Percentiles rank a stretch among this genome's conserved stretches.
Evolutionary conservation across 768 basidiomycete genomes (phyloP).

Genomic region (Piloderma croceum): DNA sequence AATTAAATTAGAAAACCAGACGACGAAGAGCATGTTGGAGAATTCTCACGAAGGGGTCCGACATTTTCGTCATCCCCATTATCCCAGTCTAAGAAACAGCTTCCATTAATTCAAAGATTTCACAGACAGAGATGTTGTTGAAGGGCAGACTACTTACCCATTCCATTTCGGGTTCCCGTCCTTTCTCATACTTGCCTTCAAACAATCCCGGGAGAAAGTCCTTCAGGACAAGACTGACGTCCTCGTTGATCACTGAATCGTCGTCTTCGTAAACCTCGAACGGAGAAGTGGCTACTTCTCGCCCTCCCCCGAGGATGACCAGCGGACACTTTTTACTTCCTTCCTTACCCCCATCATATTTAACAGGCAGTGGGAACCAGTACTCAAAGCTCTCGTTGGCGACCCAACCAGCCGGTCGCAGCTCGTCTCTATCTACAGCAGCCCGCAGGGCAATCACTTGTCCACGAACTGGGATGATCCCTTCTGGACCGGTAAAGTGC

Average conservation of each 20-base stretch:
- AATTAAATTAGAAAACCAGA: neutral
- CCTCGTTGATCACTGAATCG: conserved; percentile 34
- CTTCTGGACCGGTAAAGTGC: conserved; percentile 45
- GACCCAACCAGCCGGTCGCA: conserved; percentile 44
- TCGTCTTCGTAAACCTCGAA: conserved; percentile 46
- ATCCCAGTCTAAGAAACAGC: conserved; percentile 65
- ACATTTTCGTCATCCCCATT: conserved; percentile 63
- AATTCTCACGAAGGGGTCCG: conserved; percentile 61
- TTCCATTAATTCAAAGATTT: neutral
- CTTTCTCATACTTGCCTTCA: conserved; percentile 31
- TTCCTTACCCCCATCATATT: conserved; percentile 10
- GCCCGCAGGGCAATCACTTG: conserved; percentile 50
- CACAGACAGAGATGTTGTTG: neutral
- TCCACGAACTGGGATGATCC: conserved; percentile 68
- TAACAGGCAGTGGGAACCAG: conserved; percentile 71
- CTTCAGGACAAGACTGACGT: conserved; percentile 31
- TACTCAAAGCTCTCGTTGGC: conserved; percentile 60
- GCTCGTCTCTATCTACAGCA: conserved; percentile 29
- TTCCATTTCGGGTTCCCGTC: conserved; percentile 44
- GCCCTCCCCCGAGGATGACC: conserved; percentile 69
- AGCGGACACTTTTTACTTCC: conserved; percentile 38
- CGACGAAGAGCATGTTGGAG: neutral
- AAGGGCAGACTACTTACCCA: conserved; percentile 41
- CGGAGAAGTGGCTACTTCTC: conserved; percentile 36
- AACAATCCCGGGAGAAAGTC: conserved; percentile 40